A percentile compares a stretch with the other conserved stretches of the same genome.
Conservation (phyloP, 495 filamentous ascomycete species). For the Articulospora tetracladia region DNA sequence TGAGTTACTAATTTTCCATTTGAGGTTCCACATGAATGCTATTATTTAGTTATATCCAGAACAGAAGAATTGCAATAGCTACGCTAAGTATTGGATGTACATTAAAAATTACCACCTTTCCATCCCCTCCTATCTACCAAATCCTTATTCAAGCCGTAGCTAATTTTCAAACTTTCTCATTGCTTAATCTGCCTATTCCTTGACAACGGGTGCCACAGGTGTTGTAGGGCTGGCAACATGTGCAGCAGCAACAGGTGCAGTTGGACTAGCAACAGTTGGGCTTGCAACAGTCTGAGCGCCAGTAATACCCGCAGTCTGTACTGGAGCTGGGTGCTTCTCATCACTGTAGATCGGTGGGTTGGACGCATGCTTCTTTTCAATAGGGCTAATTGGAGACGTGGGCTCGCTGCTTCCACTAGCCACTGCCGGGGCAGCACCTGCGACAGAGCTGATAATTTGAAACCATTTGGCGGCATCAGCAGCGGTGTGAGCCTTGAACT, state of each 20-base stretch:
- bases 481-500: slow-evolving; percentile 64
- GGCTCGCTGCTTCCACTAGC: slow-evolving; percentile 19
- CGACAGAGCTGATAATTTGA: slow-evolving; percentile 55
- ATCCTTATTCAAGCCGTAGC: background rate
- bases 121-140: background rate
- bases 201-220: background rate
- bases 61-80: background rate
- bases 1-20: too few species aligned
- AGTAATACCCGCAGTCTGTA: slow-evolving; percentile 32
- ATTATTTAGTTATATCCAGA: too few species aligned
- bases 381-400: slow-evolving; percentile 30
- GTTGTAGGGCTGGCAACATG: background rate
- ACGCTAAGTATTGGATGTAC: background rate
- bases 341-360: slow-evolving; percentile 17
- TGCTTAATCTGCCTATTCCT: background rate
- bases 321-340: slow-evolving; percentile 22
- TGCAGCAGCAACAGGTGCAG: background rate
- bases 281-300: slow-evolving; percentile 15
- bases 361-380: slow-evolving; percentile 19
- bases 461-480: slow-evolving; percentile 80
- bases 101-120: background rate
- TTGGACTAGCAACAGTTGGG: background rate
- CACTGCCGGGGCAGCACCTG: slow-evolving; percentile 14
- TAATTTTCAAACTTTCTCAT: background rate
- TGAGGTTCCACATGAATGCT: too few species aligned